Base-by-base conservation (phyloP, 345 rosid species). In the Arabis alpina region DNA sequence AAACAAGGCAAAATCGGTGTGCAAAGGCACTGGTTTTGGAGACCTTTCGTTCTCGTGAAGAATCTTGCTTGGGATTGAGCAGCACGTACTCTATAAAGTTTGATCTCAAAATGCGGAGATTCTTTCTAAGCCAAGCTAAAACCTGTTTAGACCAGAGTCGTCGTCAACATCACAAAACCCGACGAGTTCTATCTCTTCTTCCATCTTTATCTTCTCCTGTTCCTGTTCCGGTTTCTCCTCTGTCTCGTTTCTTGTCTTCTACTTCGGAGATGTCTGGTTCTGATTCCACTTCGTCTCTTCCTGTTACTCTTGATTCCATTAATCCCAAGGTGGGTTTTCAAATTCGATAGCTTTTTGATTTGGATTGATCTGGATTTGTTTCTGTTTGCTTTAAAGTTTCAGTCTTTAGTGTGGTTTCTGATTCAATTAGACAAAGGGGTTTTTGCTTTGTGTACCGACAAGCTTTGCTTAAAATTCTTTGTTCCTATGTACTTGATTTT, bases 261-360 rank as follows among this genome's bases (percentile, higher is more conserved):
- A 42, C 82, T 45, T 42, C 81, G 8, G 59, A 68, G 7, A 68
- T 66, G 66, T 62, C 77, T 77, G 75, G 73, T 34, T 51, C 75
- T 30, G 55, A 36, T 70, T 65, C 72, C 16, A 15, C 51, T 57
- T 76, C 76, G 4, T 66, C 73, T 69, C 80, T 74, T 64, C 83
- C 61, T 24, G 60, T 65, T 16, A 71, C 72, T 63, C 61, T 78
- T 61, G 74, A 56, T 16, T 37, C 79, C 53, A 79, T 89, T 24
- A 88, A 92, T 70, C 91, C 94, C 15, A 87, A 86, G 94, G 93
- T 86, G 13, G 11, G n/a, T 63, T 61, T 7, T 1, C n/a, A 24
- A 25, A 9, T 14, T 28, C 37, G 9, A 10, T 57, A 14, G 39
- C 32, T 62, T 1, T n/a, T 30, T 44, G 34, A 8, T 25, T 39